These are phyloP conservation scores for Lentinula guzmanii DNA, from an alignment of 768 basidiomycete species.

Conservation along the genomic window DNA sequence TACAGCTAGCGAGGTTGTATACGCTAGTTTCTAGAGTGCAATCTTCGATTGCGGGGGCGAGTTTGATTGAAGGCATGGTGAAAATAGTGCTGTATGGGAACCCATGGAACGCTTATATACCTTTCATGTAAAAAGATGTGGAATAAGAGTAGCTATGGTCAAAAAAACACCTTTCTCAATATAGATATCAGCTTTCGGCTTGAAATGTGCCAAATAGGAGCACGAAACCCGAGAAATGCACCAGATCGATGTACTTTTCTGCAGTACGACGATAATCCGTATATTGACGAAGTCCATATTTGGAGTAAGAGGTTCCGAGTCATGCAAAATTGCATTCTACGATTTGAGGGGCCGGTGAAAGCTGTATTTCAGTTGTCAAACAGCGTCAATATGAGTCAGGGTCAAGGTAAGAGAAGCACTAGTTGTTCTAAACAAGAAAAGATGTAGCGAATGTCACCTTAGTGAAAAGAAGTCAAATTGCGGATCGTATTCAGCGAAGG, in stretches of 20 bases:
- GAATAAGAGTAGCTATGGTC: not conserved
- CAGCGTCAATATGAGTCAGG: not conserved
- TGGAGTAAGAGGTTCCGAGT: not conserved
- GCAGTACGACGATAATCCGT: not conserved
- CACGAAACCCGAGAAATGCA: not conserved
- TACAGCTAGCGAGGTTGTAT: slow-evolving; percentile 12
- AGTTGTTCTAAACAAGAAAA: too few relatives aligned
- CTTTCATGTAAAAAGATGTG: not conserved
- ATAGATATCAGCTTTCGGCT: not conserved
- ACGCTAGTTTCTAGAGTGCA: not conserved
- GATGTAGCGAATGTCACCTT: too few relatives aligned
- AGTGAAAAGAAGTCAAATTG: too few relatives aligned
- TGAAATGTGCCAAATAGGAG: not conserved
- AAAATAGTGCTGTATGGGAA: not conserved
- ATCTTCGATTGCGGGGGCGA: not conserved
- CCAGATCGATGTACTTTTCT: not conserved
- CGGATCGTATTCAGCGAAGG: too few relatives aligned
- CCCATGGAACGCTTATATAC: too few relatives aligned
- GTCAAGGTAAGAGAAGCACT: not conserved
- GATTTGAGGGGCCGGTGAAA: not conserved
- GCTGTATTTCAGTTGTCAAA: not conserved
- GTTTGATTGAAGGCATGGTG: not conserved
- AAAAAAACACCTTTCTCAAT: not conserved
- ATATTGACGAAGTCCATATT: not conserved
- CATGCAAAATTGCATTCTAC: not conserved